Evolutionary conservation across 2,329 filamentous ascomycete genomes (phyloP).

Genomic region (Hypoxylon rubiginosum): DNA sequence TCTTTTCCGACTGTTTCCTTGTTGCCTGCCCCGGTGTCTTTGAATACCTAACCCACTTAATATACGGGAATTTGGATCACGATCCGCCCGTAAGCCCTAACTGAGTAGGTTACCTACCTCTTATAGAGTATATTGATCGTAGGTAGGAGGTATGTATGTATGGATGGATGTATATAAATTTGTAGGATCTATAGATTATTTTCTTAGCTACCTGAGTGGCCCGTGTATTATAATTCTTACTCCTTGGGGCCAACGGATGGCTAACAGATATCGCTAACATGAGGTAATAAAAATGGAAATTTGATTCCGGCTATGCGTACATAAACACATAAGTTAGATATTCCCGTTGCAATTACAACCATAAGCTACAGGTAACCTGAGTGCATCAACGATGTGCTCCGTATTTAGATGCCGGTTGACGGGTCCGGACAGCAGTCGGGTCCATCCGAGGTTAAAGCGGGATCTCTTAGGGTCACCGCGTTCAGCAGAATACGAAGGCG

Average conservation of each 20-base stretch:
- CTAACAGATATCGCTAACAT: background rate
- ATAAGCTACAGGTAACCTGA: background rate
- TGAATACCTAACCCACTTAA: background rate
- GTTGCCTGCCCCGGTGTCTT: background rate
- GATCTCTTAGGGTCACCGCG: background rate
- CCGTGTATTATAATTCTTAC: conserved; percentile 9
- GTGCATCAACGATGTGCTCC: background rate
- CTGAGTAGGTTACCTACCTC: background rate
- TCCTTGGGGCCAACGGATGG: no score
- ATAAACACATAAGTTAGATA: background rate
- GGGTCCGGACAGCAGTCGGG: conserved; percentile 6
- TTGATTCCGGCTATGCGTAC: background rate
- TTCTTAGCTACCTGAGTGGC: conserved; percentile 16
- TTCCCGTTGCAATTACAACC: background rate
- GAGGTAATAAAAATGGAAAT: background rate
- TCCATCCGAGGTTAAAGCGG: conserved; percentile 20
- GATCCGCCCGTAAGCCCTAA: conserved; percentile 23
- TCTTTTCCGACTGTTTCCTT: background rate
- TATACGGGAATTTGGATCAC: background rate
- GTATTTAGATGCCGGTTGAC: conserved; percentile 11
- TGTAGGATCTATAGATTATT: conserved; percentile 15
- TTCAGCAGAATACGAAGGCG: background rate
- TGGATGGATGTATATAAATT: no score
- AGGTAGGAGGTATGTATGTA: conserved; percentile 4
- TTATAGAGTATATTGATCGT: background rate